These are phyloP conservation scores for Pelargonium australe DNA, from an alignment of 441 rosid species.

Conservation along the genomic window DNA sequence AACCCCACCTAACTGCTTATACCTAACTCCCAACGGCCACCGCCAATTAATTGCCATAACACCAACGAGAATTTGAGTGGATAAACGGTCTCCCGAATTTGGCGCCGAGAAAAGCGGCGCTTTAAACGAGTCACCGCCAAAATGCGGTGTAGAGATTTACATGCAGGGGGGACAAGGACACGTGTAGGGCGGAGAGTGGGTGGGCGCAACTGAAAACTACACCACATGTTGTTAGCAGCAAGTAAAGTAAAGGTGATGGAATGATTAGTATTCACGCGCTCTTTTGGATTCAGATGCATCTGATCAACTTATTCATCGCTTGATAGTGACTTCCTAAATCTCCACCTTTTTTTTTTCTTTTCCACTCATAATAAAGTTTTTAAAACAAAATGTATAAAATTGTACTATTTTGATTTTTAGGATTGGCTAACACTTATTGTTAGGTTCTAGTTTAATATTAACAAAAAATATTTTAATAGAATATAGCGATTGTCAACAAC, in stretches of 20 bases:
- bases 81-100: not conserved
- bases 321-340: too few species aligned
- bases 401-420: too few species aligned
- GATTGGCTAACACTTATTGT: too few species aligned
- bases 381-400: too few species aligned
- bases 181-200: not conserved
- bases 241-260: not conserved
- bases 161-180: not conserved
- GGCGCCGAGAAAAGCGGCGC: not conserved
- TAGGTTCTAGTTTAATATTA: too few species aligned
- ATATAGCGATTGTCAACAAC: too few species aligned
- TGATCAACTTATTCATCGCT: too few species aligned
- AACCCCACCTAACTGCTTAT: not conserved
- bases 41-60: not conserved
- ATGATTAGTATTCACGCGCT: not conserved
- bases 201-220: not conserved
- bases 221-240: too few species aligned
- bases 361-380: too few species aligned
- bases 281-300: too few species aligned
- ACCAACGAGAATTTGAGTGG: not conserved
- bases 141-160: not conserved
- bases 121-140: not conserved
- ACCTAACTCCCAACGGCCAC: conserved; percentile 1
- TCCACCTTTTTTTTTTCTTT: too few species aligned
- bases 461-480: too few species aligned